A percentile compares a stretch with the other conserved stretches of the same genome.
These are phyloP conservation scores for Magnusiomyces paraingens DNA, from an alignment of 1,139 yeast genomes.

Conservation along the genomic window DNA sequence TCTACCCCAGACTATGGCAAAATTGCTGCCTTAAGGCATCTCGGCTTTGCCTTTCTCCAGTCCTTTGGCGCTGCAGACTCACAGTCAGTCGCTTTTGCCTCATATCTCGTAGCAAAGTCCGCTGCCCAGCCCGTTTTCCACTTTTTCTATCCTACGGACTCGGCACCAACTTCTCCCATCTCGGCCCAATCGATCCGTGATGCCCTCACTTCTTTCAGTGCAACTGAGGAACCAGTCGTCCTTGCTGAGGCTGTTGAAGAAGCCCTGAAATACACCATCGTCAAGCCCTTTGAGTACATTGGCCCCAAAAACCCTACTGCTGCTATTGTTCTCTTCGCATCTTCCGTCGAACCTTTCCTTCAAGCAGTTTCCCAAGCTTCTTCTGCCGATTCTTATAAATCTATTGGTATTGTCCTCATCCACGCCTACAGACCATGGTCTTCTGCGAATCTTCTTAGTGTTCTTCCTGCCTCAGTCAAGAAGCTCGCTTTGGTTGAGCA, in stretches of 20 bases:
- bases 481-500: slow-evolving; percentile 63
- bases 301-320: slow-evolving; percentile 41
- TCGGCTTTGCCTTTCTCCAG: slow-evolving; percentile 55
- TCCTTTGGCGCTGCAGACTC: slow-evolving; percentile 56
- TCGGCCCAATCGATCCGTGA: slow-evolving; percentile 19
- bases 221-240: neutral
- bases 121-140: slow-evolving; percentile 58
- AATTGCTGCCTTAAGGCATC: slow-evolving; percentile 65
- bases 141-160: slow-evolving; percentile 37
- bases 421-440: slow-evolving; percentile 70
- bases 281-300: slow-evolving; percentile 38
- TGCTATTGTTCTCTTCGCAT: slow-evolving; percentile 58
- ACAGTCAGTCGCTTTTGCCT: slow-evolving; percentile 45
- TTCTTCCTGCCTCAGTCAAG: slow-evolving; percentile 51
- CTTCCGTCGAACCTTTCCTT: slow-evolving; percentile 42
- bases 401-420: slow-evolving; percentile 49
- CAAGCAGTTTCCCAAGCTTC: slow-evolving; percentile 33
- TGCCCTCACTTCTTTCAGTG: slow-evolving; percentile 16
- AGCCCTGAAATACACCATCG: slow-evolving; percentile 17
- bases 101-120: slow-evolving; percentile 50
- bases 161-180: slow-evolving; percentile 11
- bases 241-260: neutral
- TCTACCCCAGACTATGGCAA: slow-evolving; percentile 48
- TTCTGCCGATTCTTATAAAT: slow-evolving; percentile 30
- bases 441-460: slow-evolving; percentile 43